Percentiles rank a stretch among this genome's conserved stretches.
Conservation (phyloP, 192 early-diverging fungal genomes). For the Coemansia guatemalensis region DNA sequence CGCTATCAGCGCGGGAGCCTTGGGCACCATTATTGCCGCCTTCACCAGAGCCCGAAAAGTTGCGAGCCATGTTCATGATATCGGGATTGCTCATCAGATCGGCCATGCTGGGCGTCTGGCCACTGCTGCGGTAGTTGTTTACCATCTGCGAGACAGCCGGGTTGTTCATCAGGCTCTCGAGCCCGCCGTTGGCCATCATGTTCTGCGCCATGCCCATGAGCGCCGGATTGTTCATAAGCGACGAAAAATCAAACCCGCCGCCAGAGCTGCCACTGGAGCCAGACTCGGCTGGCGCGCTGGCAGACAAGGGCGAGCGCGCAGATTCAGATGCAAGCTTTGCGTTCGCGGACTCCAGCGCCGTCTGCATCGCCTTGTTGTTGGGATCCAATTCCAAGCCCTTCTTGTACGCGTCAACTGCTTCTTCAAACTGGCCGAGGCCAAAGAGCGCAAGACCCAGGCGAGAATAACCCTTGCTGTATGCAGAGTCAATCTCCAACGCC, state of each 20-base stretch:
- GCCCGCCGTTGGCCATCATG: constrained; percentile 85
- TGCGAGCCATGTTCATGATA: constrained; percentile 44
- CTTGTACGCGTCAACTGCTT: constrained; percentile 88
- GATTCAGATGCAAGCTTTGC: constrained; percentile 49
- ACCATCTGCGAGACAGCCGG: constrained; percentile 83
- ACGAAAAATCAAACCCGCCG: constrained; percentile 74
- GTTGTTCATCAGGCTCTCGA: constrained; percentile 86
- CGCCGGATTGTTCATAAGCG: constrained; percentile 90
- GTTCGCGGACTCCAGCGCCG: constrained; percentile 69
- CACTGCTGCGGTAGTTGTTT: constrained; percentile 42
- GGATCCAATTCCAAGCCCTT: constrained; percentile 85
- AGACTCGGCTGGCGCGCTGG: constrained; percentile 15
- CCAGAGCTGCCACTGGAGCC: constrained; percentile 58
- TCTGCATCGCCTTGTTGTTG: constrained; percentile 77
- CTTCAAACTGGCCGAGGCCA: constrained; percentile 77
- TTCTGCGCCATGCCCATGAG: constrained; percentile 95
- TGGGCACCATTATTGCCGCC: constrained; percentile 7
- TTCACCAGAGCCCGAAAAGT: constrained; percentile 16
- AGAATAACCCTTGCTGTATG: constrained; percentile 91
- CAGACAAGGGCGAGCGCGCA: constrained; percentile 24
- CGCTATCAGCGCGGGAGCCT: constrained; percentile 1
- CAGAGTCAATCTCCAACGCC: constrained; percentile 82
- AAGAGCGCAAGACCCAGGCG: constrained; percentile 93
- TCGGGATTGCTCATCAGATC: constrained; percentile 53
- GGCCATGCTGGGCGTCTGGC: constrained; percentile 49